These are phyloP conservation scores for Aspergillus sclerotioniger DNA, from an alignment of 495 filamentous ascomycete genomes.

Conservation along the genomic window DNA sequence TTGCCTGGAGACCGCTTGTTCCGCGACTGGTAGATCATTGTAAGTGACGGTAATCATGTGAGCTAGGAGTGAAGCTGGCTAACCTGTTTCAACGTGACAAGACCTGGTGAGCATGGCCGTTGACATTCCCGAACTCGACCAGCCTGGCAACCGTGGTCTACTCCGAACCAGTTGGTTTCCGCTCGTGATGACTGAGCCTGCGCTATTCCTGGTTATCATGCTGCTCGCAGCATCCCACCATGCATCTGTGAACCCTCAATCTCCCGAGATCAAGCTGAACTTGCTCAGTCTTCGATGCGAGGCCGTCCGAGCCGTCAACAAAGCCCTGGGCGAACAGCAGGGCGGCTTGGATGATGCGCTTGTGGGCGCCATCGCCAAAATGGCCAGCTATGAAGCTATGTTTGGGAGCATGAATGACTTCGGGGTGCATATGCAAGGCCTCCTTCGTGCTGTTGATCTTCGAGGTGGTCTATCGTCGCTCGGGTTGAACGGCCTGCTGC, in stretches of 20 bases:
- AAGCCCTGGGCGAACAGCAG: slow-evolving; percentile 21
- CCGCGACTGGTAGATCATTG: slow-evolving; percentile 40
- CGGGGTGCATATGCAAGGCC: slow-evolving; percentile 40
- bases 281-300: slow-evolving; percentile 35
- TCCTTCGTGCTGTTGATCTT: slow-evolving; percentile 28
- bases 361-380: slow-evolving; percentile 46
- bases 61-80: not conserved
- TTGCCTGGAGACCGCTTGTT: slow-evolving; percentile 25
- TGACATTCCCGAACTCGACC: slow-evolving; percentile 48
- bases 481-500: slow-evolving; percentile 38
- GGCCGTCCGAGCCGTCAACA: slow-evolving; percentile 35
- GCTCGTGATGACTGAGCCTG: slow-evolving; percentile 39
- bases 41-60: slow-evolving; percentile 16
- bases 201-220: slow-evolving; percentile 43
- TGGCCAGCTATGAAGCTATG: slow-evolving; percentile 49
- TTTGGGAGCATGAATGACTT: slow-evolving; percentile 36
- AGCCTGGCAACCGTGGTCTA: slow-evolving; percentile 29
- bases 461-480: slow-evolving; percentile 37
- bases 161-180: slow-evolving; percentile 48
- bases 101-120: slow-evolving; percentile 44
- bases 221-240: slow-evolving; percentile 44
- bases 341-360: slow-evolving; percentile 28
- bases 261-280: slow-evolving; percentile 20
- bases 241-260: slow-evolving; percentile 21
- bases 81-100: slow-evolving; percentile 11